Base-by-base conservation (phyloP, 2,329 filamentous ascomycete genomes). In the Esteya vermicola region DNA sequence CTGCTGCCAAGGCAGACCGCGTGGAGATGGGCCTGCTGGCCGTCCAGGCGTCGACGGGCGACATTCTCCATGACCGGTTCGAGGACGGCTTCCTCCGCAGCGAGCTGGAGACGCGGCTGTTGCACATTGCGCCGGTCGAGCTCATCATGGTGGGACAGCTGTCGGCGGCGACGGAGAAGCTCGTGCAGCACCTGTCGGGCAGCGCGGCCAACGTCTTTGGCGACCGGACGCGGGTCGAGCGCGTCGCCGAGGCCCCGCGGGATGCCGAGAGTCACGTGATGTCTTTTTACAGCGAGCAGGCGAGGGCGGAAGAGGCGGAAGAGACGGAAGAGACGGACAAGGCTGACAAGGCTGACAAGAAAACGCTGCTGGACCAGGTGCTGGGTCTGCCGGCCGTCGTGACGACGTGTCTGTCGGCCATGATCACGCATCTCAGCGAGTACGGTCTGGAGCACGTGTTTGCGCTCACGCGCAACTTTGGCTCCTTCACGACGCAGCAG, bases 31-130 rank as follows among this genome's bases (percentile, higher is more conserved):
- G 91, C 2, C 75, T 98, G 43, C 69, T 98, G 19, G 91, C 91
- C 21, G 91, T 98, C 5, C 91, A 98, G 52, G 91, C 91, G 9
- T 83, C 85, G 1, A 98, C 91, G 0, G 91, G 91, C 41, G 89
- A 96, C 56, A 85, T 98, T 50, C 81, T 96, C 41, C 93, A 95
- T 52, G 91, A 98, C 53, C 78, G 81, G 43, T 98, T 98, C 51
- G 85, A 96, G 50, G 91, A 98, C 53, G 86, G 89, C 2, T 96
- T 96, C 61, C 94, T 98, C 89, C 72, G 91, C 36, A 86, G 81
- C 51, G 91, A 98, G 56, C 82, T 98, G 26, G 91, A 98, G 61
- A 98, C 91, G 0, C 69, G 91, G n/a, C 64, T 98, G 21, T 65
- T 98, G 23, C 91, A 98, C 56, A 93, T 98, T 48, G 85, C 89